phyloP scores from a whole-genome alignment of 176 grass and related monocot genomes.

The Rhynchospora tenuis region DNA sequence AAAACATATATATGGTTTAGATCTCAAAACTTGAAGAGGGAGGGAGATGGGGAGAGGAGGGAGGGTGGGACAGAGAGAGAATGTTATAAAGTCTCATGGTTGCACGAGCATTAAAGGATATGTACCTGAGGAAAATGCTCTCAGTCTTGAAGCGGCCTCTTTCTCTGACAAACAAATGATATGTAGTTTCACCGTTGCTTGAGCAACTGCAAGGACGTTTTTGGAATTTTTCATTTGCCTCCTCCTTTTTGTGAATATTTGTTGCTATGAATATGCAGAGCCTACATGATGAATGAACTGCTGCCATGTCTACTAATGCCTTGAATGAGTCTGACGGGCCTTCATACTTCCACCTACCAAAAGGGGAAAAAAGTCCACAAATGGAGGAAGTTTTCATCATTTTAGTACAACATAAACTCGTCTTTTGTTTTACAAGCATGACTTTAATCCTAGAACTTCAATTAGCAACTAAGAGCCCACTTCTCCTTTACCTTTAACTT shows the following conservation, averaged over 20 bases:
- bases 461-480: not conserved
- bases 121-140: conserved; percentile 86
- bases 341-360: conserved; percentile 86
- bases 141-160: conserved; percentile 69
- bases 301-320: conserved; percentile 92
- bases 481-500: not conserved
- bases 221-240: conserved; percentile 49
- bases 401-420: not conserved
- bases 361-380: not conserved
- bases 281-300: conserved; percentile 91
- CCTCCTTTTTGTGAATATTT: conserved; percentile 77
- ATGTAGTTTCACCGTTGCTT: conserved; percentile 53
- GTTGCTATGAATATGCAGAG: conserved; percentile 93
- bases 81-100: no score
- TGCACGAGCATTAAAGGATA: not conserved
- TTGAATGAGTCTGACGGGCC: conserved; percentile 98
- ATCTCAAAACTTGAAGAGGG: not conserved
- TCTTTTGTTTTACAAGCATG: not conserved
- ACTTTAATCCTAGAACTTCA: not conserved
- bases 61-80: not conserved
- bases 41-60: not conserved
- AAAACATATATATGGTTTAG: not conserved
- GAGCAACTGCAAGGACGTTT: conserved; percentile 77
- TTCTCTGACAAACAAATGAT: conserved; percentile 91
- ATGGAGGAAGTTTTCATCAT: not conserved